Conservation (phyloP, 495 filamentous ascomycete species). For the Penicillium argentinense region DNA sequence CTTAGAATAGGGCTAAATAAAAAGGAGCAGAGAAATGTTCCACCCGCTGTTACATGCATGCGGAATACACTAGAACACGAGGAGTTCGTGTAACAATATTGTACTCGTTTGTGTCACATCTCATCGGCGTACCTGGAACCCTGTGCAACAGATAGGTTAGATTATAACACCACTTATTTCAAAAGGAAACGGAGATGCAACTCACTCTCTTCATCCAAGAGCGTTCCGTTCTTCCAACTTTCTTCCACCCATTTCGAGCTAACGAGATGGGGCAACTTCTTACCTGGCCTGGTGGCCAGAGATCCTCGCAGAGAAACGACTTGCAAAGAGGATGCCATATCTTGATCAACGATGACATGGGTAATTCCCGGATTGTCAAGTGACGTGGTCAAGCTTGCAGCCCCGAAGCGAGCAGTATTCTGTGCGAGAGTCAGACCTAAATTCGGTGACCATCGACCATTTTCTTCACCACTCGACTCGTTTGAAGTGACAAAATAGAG, state of each 20-base stretch:
- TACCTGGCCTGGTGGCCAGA: slow-evolving; percentile 23
- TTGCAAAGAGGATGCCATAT: slow-evolving; percentile 15
- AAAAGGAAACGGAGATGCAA: too few relatives aligned
- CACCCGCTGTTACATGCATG: background rate
- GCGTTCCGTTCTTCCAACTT: slow-evolving; percentile 75
- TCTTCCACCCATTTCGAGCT: slow-evolving; percentile 70
- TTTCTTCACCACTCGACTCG: background rate
- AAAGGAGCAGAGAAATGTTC: background rate
- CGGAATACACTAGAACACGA: too few relatives aligned
- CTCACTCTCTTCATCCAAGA: slow-evolving; percentile 75
- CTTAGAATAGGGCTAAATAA: too few relatives aligned
- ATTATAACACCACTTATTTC: too few relatives aligned
- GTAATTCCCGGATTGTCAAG: slow-evolving; percentile 24
- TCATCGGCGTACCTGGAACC: background rate
- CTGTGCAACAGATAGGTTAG: background rate
- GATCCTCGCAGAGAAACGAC: slow-evolving; percentile 29
- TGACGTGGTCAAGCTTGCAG: slow-evolving; percentile 42
- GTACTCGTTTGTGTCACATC: too few relatives aligned
- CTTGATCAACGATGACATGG: slow-evolving; percentile 35
- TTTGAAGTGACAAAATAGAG: slow-evolving; percentile 51
- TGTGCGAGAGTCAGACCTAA: slow-evolving; percentile 23
- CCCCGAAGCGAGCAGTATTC: slow-evolving; percentile 63
- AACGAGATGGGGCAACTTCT: slow-evolving; percentile 69
- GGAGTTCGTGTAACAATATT: too few relatives aligned
- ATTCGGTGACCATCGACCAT: background rate